These are phyloP conservation scores for Orbilia quercus DNA, from an alignment of 2,329 filamentous ascomycete genomes.

Conservation along the genomic window DNA sequence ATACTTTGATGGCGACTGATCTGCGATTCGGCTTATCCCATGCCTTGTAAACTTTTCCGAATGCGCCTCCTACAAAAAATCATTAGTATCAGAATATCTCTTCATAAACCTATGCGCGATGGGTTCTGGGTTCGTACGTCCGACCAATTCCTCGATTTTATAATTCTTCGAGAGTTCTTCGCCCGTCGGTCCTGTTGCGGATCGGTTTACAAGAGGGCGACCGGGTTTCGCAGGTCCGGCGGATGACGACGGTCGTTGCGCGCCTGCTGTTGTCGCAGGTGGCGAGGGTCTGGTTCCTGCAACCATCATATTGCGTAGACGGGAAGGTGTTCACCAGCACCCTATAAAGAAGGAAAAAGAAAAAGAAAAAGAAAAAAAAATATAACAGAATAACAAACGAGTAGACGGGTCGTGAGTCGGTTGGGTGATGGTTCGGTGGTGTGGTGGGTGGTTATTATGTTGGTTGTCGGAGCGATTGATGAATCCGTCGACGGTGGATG, in stretches of 20 bases:
- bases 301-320: background rate
- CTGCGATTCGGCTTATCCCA: conserved; percentile 23
- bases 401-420: conserved; percentile 3
- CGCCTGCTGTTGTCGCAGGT: background rate
- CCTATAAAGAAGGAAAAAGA: background rate
- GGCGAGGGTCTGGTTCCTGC: background rate
- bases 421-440: conserved; percentile 1
- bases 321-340: conserved; percentile 23
- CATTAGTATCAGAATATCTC: background rate
- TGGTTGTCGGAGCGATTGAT: background rate
- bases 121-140: conserved; percentile 21
- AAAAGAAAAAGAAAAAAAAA: background rate
- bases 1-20: conserved; percentile 43
- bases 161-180: conserved; percentile 25
- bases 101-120: background rate
- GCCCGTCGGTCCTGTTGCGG: conserved; percentile 3
- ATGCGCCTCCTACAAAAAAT: conserved; percentile 27
- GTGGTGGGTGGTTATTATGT: conserved; percentile 3
- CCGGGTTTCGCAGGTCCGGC: background rate
- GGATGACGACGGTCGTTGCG: background rate
- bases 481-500: no score
- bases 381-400: no score
- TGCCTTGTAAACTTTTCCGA: conserved; percentile 33
- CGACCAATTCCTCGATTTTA: conserved; percentile 15
- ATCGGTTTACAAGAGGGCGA: background rate